phyloP scores from a whole-genome alignment of 176 grass and related monocot species.

The Triticum timopheevii region DNA sequence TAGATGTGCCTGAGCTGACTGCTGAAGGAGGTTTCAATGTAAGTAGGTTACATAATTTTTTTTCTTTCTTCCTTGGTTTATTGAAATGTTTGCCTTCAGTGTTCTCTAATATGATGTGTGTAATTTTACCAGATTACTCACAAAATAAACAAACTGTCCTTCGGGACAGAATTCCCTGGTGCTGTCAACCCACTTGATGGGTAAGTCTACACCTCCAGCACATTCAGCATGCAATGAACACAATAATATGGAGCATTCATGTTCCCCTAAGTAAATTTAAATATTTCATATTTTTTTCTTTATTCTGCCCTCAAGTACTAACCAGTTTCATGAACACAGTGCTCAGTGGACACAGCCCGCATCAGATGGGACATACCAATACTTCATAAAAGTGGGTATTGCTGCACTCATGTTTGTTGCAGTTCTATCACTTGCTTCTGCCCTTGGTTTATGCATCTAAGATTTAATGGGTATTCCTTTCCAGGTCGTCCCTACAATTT shows the following conservation, averaged over 20 bases:
- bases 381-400: slow-evolving; percentile 87
- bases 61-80: slow-evolving; percentile 5
- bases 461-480: slow-evolving; percentile 20
- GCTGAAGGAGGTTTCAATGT: slow-evolving; percentile 79
- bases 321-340: slow-evolving; percentile 46
- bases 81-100: not conserved
- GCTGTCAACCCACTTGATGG: slow-evolving; percentile 88
- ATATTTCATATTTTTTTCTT: not conserved
- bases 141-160: slow-evolving; percentile 95
- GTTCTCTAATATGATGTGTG: slow-evolving; percentile 19
- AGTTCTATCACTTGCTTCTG: slow-evolving; percentile 20
- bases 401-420: slow-evolving; percentile 12
- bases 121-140: slow-evolving; percentile 75
- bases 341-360: slow-evolving; percentile 72
- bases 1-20: slow-evolving; percentile 64
- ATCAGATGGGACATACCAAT: slow-evolving; percentile 88
- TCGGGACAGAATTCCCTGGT: slow-evolving; percentile 91
- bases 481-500: slow-evolving; percentile 97
- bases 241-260: not conserved
- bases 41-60: slow-evolving; percentile 27
- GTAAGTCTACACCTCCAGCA: slow-evolving; percentile 43
- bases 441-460: slow-evolving; percentile 28
- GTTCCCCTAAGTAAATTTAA: not conserved
- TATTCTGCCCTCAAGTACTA: slow-evolving; percentile 10
- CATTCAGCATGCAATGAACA: not conserved